These are phyloP conservation scores for Trichaptum fuscoviolaceum DNA, from an alignment of 768 basidiomycete species.

Conservation along the genomic window DNA sequence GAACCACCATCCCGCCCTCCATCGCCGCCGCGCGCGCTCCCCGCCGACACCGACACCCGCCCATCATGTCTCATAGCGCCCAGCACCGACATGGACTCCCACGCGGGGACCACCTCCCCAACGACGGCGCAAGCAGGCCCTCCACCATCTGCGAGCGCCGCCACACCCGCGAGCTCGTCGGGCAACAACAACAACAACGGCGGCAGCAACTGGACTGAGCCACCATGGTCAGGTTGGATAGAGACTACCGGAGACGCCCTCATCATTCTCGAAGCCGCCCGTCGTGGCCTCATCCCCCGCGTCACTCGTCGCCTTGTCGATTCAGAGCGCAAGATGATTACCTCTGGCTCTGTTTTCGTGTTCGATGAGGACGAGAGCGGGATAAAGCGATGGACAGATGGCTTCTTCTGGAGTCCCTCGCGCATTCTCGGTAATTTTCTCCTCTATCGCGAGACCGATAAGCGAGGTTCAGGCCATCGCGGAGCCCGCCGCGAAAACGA, in stretches of 20 bases:
- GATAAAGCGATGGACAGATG: slow-evolving; percentile 98
- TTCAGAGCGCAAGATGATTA: slow-evolving; percentile 88
- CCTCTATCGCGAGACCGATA: slow-evolving; percentile 92
- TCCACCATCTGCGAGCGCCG: slow-evolving; percentile 23
- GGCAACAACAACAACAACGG: not conserved
- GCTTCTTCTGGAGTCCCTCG: slow-evolving; percentile 93
- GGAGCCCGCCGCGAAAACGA: slow-evolving; percentile 42
- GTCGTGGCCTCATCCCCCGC: slow-evolving; percentile 83
- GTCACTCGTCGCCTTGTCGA: slow-evolving; percentile 91
- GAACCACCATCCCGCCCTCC: slow-evolving; percentile 18
- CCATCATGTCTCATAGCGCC: slow-evolving; percentile 21
- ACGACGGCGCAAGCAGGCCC: slow-evolving; percentile 22
- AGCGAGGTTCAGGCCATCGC: slow-evolving; percentile 62
- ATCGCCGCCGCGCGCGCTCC: slow-evolving; percentile 5
- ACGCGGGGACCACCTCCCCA: slow-evolving; percentile 11
- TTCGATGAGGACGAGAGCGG: slow-evolving; percentile 97
- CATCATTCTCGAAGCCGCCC: slow-evolving; percentile 93
- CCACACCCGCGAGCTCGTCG: slow-evolving; percentile 25
- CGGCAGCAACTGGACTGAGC: slow-evolving; percentile 65
- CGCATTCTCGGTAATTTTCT: slow-evolving; percentile 93
- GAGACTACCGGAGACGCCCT: slow-evolving; percentile 93
- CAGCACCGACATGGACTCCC: slow-evolving; percentile 11
- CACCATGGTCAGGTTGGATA: slow-evolving; percentile 93
- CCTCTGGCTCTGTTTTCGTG: slow-evolving; percentile 90
- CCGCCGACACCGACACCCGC: slow-evolving; percentile 2